These are phyloP conservation scores for Aspergillus nomiae DNA, from an alignment of 2,329 filamentous ascomycete species.

Conservation along the genomic window DNA sequence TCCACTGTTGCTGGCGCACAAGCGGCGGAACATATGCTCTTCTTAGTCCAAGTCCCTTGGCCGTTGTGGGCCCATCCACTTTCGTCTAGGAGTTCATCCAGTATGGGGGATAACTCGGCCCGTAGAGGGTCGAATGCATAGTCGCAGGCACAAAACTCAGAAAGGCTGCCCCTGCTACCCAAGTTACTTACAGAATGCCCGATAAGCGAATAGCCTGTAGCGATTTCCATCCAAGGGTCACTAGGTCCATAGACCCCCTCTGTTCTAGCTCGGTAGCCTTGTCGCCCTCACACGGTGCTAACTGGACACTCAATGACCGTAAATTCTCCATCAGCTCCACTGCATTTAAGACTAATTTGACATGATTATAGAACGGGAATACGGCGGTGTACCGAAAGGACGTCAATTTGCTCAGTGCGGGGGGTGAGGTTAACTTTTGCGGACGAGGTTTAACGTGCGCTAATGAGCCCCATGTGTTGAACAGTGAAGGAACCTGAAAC, in stretches of 20 bases:
- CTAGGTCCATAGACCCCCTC: conserved; percentile 42
- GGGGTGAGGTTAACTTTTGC: conserved; percentile 37
- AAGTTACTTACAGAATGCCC: conserved; percentile 36
- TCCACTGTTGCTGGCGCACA: background rate
- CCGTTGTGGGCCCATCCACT: conserved; percentile 35
- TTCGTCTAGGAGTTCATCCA: conserved; percentile 26
- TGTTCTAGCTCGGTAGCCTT: conserved; percentile 43
- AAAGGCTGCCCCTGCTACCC: conserved; percentile 20
- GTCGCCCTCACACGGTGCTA: conserved; percentile 44
- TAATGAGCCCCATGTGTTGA: conserved; percentile 49
- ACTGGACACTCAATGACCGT: conserved; percentile 57
- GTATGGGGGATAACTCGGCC: conserved; percentile 26
- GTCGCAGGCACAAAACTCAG: conserved; percentile 33
- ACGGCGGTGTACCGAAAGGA: conserved; percentile 63
- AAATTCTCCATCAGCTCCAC: conserved; percentile 54
- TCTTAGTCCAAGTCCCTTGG: conserved; percentile 31
- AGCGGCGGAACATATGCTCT: background rate
- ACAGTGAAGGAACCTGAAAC: conserved; percentile 63
- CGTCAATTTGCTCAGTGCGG: conserved; percentile 46
- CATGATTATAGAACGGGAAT: conserved; percentile 67
- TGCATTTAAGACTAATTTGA: conserved; percentile 50
- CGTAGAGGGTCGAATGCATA: conserved; percentile 34
- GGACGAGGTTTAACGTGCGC: conserved; percentile 28
- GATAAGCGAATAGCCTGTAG: conserved; percentile 53
- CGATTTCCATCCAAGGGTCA: conserved; percentile 57